Percentiles rank a stretch among this genome's conserved stretches.
Conservation (phyloP, 208 protist species). For the Novymonas esmeraldas region DNA sequence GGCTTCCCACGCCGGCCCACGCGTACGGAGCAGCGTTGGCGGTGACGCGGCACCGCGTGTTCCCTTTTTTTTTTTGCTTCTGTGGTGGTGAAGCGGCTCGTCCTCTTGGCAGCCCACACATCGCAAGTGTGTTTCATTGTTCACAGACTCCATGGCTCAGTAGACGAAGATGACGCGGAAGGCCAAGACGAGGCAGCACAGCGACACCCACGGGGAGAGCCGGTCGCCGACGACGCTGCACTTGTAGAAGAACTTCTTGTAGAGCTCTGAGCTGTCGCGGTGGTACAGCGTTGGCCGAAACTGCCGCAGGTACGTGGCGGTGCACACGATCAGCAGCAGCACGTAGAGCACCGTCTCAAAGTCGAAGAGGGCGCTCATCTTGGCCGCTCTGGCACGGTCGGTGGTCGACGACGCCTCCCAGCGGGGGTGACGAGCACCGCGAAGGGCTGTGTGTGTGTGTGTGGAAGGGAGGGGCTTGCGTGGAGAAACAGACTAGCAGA, state of each 20-base stretch:
- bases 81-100: background rate
- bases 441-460: too few species aligned
- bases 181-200: conserved; percentile 81
- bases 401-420: too few species aligned
- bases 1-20: too few species aligned
- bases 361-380: conserved; percentile 90
- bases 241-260: conserved; percentile 93
- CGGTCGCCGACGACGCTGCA: conserved; percentile 92
- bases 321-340: conserved; percentile 87
- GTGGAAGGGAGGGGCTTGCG: too few species aligned
- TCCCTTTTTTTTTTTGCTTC: background rate
- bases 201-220: conserved; percentile 80
- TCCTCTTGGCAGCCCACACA: too few species aligned
- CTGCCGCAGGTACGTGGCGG: conserved; percentile 89
- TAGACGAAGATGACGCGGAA: conserved; percentile 83
- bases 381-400: too few species aligned
- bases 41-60: background rate
- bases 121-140: conserved; percentile 1
- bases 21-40: too few species aligned
- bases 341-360: conserved; percentile 89
- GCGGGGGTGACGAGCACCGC: too few species aligned
- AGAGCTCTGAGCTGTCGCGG: conserved; percentile 79
- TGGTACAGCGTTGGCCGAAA: conserved; percentile 88
- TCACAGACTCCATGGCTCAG: conserved; percentile 22
- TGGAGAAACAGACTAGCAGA: too few species aligned